Evolutionary conservation across 1,284 basidiomycete species (phyloP), one percentile per base, ranked within the genome.

Genomic region (Pseudozyma pruni): DNA sequence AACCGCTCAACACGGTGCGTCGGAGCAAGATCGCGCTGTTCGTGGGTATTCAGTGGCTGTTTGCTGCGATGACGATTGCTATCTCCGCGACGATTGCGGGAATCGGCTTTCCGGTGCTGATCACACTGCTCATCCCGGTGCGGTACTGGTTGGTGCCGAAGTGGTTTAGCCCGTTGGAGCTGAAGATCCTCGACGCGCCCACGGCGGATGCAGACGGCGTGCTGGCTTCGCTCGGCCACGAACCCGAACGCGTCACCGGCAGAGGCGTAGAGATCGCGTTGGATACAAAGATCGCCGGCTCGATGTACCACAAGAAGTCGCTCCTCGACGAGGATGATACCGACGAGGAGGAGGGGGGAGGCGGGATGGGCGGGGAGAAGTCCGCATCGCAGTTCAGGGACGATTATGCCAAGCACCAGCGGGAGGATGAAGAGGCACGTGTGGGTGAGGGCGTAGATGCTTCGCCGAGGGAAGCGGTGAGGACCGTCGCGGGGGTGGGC

Each of bases 31-130:
- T 97, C 52, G 74, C 89, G n/a, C 82, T 92, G 8, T 97, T 93
- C 81, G 85, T 93, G 1, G 83, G 85, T 6, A 86, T 96, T 32
- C 92, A 98, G 83, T 87, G 96, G 49, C 69, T 91, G 7, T 92
- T 90, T 11, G 97, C 97, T 73, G 93, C 90, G 0, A 89, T 90
- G 7, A 94, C 93, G 0, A 93, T 96, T 80, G 91, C 91, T 0
- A 90, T 97, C 72, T 93, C 92, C 0, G 93, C 96, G 81, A 97
- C 93, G 0, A 90, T 92, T 49, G 78, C 83, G 33, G 68, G 72
- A 0, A 93, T 96, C 55, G 93, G 91, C 1, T 97, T 97, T 81
- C 93, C 94, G 0, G 86, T 96, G 37, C 88, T 96, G 67, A 96
- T 97, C 78, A 88, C 92, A 76, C 83, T 92, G 17, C 86, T 98